These are phyloP conservation scores for Alternaria ethzedia DNA, from an alignment of 2,329 filamentous ascomycete species.

Conservation along the genomic window DNA sequence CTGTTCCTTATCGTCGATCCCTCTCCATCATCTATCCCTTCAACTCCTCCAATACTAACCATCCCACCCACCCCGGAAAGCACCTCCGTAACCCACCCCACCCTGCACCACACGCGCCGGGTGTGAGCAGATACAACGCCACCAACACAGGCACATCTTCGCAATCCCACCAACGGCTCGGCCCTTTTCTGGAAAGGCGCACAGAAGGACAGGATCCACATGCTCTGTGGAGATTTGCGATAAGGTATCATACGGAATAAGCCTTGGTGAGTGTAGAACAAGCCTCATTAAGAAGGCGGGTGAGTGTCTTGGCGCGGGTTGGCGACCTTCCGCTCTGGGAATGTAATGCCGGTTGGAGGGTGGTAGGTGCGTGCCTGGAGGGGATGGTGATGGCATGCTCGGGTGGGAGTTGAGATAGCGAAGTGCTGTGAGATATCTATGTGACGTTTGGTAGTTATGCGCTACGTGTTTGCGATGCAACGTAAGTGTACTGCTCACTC, in stretches of 20 bases:
- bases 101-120: background rate
- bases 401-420: background rate
- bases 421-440: background rate
- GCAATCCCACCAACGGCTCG: background rate
- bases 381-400: too few species aligned
- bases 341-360: background rate
- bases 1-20: constrained; percentile 2
- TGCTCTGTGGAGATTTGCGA: background rate
- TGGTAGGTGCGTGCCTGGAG: background rate
- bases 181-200: constrained; percentile 7
- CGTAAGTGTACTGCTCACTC: accelerated
- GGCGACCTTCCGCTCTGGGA: background rate
- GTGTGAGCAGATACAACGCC: constrained; percentile 2
- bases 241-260: background rate
- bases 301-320: background rate
- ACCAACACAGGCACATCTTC: background rate
- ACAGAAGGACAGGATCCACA: background rate
- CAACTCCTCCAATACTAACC: background rate
- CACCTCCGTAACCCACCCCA: background rate
- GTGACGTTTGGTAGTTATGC: accelerated
- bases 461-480: accelerated
- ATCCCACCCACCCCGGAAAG: background rate
- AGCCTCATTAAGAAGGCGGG: background rate
- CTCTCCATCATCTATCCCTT: background rate
- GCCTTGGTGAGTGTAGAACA: background rate